Evolutionary conservation across 2,329 filamentous ascomycete species (phyloP), one percentile per base, ranked within the genome.

Genomic region (Capronia americana): DNA sequence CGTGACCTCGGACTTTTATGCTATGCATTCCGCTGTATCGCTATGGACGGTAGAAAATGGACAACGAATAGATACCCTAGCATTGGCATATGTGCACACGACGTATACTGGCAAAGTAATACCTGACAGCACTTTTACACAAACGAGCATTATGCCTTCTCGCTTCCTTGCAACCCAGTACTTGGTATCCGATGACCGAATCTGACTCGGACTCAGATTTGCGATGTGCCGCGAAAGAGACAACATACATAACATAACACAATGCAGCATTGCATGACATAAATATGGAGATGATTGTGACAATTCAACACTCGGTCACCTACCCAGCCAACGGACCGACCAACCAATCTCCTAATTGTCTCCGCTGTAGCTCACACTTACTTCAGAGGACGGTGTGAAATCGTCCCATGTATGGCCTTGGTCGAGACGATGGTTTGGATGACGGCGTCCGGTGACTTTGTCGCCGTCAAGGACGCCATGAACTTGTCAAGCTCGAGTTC

Each of bases 401-500:
- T 20, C 11, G 48, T 51, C 7, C 48, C 10, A 4, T 32, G 24
- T 34, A 24, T n/a, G 1, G 11, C 26, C 8, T 59, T 59, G 38
- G 57, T 50, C 24, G 57, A 59, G 38, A 17, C 11, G 51, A 67
- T 67, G 1, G 65, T 67, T 46, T 51, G 61, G 34, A 61, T 61
- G 30, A 67, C 62, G 23, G 53, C 62, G 10, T 61, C 50, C 2
- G 61, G 65, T 14, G 57, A 61, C 17, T 55, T 30, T 4, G 28
- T 28, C 14, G 61, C 61, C 4, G 65, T 67, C 12, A 67, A 20
- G 10, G 65, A 26, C 11, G 56, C 65, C 51, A 67, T 67, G 57
- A 58, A 64, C 28, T 62, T 64, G 38, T 64, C 61, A 17, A 67
- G 61, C 1, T 67, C 65, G 26, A 61, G 57, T 38, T 67, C 65